Conservation (phyloP, 164 flowering plant species). For the Nymphaea colorata region DNA sequence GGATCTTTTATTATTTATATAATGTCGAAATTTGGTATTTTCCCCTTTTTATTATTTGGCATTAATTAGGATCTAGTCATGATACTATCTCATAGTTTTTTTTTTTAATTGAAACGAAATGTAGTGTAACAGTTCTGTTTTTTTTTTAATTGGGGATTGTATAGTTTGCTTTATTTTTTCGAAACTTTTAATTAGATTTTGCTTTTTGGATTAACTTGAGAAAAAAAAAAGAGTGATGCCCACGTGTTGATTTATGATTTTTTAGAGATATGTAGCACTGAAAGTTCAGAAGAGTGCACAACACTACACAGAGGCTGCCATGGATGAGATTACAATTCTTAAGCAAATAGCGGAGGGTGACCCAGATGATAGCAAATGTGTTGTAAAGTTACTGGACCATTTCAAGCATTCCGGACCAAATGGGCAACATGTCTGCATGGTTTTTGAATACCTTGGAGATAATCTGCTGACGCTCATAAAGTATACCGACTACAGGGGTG, state of each 20-base stretch:
- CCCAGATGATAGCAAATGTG: slow-evolving; percentile 66
- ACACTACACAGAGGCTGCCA: slow-evolving; percentile 69
- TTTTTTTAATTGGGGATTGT: background rate
- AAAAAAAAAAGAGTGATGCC: background rate
- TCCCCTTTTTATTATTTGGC: background rate
- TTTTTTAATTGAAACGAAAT: background rate
- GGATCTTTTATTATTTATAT: too few relatives aligned
- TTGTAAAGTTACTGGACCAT: slow-evolving; percentile 85
- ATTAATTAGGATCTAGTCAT: too few relatives aligned
- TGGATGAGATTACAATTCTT: slow-evolving; percentile 73
- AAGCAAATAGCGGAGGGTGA: slow-evolving; percentile 84
- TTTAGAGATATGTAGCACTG: slow-evolving; percentile 53
- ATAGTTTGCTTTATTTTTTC: background rate
- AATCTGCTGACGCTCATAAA: slow-evolving; percentile 83
- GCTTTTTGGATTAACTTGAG: background rate
- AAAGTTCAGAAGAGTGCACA: slow-evolving; percentile 77
- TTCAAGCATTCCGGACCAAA: slow-evolving; percentile 96
- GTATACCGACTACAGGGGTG: slow-evolving; percentile 62
- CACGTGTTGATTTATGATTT: background rate
- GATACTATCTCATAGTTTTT: background rate
- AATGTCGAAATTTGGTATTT: background rate
- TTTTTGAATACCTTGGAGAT: slow-evolving; percentile 89
- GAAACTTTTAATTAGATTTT: too few relatives aligned
- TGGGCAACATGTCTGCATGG: slow-evolving; percentile 97
- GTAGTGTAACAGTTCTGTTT: background rate